Base-by-base conservation (phyloP, 352 stramenopile genomes). In the Phytopythium oedochilum region DNA sequence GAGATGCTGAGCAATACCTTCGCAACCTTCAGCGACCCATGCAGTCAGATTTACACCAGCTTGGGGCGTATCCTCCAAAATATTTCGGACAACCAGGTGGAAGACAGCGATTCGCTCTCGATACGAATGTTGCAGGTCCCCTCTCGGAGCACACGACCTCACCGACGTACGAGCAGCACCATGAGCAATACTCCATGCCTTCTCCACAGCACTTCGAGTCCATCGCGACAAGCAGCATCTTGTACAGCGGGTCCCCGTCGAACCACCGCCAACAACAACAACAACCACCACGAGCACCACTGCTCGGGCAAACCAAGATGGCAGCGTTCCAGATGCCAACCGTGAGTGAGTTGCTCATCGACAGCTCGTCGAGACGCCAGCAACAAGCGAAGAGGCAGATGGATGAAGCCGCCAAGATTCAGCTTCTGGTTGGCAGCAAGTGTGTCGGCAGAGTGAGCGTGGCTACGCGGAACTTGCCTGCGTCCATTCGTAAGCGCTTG, bases 371-470 rank as follows among this genome's bases (percentile, higher is more conserved):
- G 26, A 70, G 80, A 0, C 20, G 52, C 5, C 42, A 48, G 43
- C 32, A 60, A 51, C 22, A 23, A 70, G 25, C 60, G 62, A 55
- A 66, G 57, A 40, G 42, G 12, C 56, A 72, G 54, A 47, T 72
- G 39, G 78, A 90, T 26, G 65, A 81, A 56, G 67, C 76, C 14
- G 73, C 80, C 53, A 91, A 91, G 58, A 81, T 89, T 18, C 68
- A 91, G 57, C 49, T 86, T 35, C 73, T 91, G n/a, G 53, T 87
- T 25, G 80, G 78, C 20, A 64, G 53, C 42, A 88, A 78, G 36
- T 88, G 68, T 48, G 65, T 82, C 18, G 73, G 71, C 25, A 64
- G 75, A 17, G 67, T 86, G 22, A 86, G 64, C 45, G 66, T 70
- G 17, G 65, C 57, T 14, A 74, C 77, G 1, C 66, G 71, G 7